Percentiles rank a stretch among this genome's conserved stretches.
Conservation (phyloP, 345 rosid species). For the Pugionium dolabratum region DNA sequence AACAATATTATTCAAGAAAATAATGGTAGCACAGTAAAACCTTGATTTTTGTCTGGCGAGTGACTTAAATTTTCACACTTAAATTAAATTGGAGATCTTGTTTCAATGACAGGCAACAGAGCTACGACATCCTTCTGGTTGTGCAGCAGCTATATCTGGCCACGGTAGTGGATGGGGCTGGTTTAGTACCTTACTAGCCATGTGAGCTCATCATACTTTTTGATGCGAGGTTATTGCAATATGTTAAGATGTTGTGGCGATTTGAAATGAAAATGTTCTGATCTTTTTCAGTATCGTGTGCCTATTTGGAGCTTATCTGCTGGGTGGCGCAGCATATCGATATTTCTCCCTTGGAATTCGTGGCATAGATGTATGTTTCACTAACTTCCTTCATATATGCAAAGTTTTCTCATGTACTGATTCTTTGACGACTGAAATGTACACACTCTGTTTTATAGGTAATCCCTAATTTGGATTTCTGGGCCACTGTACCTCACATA, state of each 20-base stretch:
- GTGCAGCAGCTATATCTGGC: constrained; percentile 57
- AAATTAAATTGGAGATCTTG: constrained; percentile 3
- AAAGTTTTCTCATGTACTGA: constrained; percentile 22
- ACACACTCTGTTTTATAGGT: constrained; percentile 47
- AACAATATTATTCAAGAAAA: background rate
- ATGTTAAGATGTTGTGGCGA: background rate
- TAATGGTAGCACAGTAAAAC: constrained; percentile 2
- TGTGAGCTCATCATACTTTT: constrained; percentile 48
- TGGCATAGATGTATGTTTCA: constrained; percentile 67
- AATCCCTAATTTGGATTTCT: constrained; percentile 78
- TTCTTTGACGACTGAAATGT: constrained; percentile 8
- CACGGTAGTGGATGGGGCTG: constrained; percentile 78
- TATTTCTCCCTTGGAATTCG: constrained; percentile 65
- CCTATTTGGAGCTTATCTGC: constrained; percentile 76
- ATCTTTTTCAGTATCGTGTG: constrained; percentile 59
- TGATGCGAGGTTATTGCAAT: background rate
- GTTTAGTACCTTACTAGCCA: constrained; percentile 62
- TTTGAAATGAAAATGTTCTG: constrained; percentile 19
- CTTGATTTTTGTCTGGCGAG: constrained; percentile 15
- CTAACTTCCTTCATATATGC: constrained; percentile 1
- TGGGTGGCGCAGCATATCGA: constrained; percentile 74
- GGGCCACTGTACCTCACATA: constrained; percentile 76
- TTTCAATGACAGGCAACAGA: constrained; percentile 56
- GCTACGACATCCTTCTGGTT: constrained; percentile 88
- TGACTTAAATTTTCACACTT: constrained; percentile 4